Conservation (phyloP, 306 rosid species). For the Trifolium fragiferum region DNA sequence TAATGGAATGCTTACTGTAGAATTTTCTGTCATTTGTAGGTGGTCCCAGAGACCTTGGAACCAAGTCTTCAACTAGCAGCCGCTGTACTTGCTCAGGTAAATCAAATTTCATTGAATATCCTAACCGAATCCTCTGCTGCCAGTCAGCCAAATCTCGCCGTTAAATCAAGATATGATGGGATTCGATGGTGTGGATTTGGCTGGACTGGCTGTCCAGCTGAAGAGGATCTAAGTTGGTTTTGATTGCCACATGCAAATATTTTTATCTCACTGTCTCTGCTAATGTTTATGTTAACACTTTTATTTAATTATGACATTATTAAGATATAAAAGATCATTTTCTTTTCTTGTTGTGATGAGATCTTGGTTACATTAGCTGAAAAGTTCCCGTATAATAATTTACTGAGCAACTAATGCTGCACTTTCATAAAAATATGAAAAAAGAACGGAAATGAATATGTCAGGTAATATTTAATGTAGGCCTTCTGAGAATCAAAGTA, state of each 20-base stretch:
- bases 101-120: slow-evolving; percentile 12
- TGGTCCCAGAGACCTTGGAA: slow-evolving; percentile 99
- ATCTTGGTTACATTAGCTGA: slow-evolving; percentile 30
- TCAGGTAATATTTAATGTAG: slow-evolving; percentile 4
- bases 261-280: slow-evolving; percentile 8
- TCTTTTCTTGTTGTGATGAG: slow-evolving; percentile 5
- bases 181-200: neutral
- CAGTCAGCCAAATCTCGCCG: neutral
- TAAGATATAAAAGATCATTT: slow-evolving; percentile 22
- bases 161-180: neutral
- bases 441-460: slow-evolving; percentile 29
- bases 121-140: neutral
- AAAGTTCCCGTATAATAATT: slow-evolving; percentile 26
- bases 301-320: slow-evolving; percentile 2
- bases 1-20: slow-evolving; percentile 26
- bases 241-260: neutral
- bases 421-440: slow-evolving; percentile 10
- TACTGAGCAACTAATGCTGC: slow-evolving; percentile 18
- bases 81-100: slow-evolving; percentile 98
- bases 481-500: slow-evolving; percentile 7
- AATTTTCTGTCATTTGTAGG: slow-evolving; percentile 59
- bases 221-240: neutral
- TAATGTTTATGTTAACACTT: slow-evolving; percentile 16
- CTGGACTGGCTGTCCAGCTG: neutral
- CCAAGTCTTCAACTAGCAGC: slow-evolving; percentile 99